These are phyloP conservation scores for Podaxis sp. DNA, from an alignment of 768 basidiomycete species.

Conservation along the genomic window DNA sequence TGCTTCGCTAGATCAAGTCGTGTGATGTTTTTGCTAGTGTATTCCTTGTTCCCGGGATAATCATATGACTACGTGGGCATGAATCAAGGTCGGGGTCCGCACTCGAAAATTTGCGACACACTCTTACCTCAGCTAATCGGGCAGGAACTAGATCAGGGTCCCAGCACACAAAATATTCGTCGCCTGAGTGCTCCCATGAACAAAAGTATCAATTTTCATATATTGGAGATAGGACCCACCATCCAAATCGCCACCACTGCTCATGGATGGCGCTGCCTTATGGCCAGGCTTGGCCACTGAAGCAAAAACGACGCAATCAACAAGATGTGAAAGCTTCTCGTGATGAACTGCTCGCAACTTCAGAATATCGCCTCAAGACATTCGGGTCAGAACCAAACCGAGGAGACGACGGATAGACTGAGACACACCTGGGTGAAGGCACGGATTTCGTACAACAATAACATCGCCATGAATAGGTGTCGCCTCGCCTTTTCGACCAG, in stretches of 20 bases:
- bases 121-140: slow-evolving; percentile 48
- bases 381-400: not conserved
- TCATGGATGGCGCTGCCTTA: slow-evolving; percentile 67
- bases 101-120: not conserved
- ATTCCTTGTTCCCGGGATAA: slow-evolving; percentile 63
- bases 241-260: slow-evolving; percentile 66
- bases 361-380: slow-evolving; percentile 51
- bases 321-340: slow-evolving; percentile 48
- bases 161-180: slow-evolving; percentile 71
- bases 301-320: slow-evolving; percentile 70
- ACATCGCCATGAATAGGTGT: slow-evolving; percentile 62
- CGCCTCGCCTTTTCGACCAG: slow-evolving; percentile 46
- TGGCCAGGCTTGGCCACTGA: slow-evolving; percentile 53
- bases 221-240: slow-evolving; percentile 26
- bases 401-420: not conserved
- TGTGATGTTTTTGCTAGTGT: slow-evolving; percentile 42
- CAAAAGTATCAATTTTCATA: not conserved
- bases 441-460: slow-evolving; percentile 65
- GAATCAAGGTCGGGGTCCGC: not conserved
- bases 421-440: slow-evolving; percentile 58
- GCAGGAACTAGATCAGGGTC: slow-evolving; percentile 60
- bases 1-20: slow-evolving; percentile 60
- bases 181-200: slow-evolving; percentile 34
- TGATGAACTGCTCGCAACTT: slow-evolving; percentile 60
- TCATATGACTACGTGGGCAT: slow-evolving; percentile 51